Conservation (phyloP, 305 asterid species). For the Fraxinus nigra region DNA sequence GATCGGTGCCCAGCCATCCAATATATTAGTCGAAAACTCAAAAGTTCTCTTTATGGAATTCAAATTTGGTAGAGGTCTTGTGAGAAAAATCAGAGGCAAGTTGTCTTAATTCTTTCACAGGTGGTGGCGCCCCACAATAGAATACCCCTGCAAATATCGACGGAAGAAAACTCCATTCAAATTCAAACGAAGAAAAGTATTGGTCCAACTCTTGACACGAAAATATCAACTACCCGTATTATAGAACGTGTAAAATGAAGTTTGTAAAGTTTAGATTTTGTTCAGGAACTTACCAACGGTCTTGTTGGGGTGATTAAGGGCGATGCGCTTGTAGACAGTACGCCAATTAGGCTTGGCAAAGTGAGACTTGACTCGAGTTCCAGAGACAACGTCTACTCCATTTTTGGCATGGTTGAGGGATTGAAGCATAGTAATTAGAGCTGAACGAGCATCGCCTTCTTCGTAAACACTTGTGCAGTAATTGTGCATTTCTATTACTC, state of each 20-base stretch:
- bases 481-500: constrained; percentile 82
- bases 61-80: constrained; percentile 71
- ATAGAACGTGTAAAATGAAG: background rate
- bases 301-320: constrained; percentile 62
- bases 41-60: constrained; percentile 82
- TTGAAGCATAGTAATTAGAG: constrained; percentile 78
- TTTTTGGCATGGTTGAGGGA: constrained; percentile 76
- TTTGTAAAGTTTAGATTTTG: background rate
- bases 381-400: constrained; percentile 76
- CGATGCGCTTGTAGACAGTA: constrained; percentile 69
- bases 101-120: constrained; percentile 65
- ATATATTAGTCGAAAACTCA: constrained; percentile 27
- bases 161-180: background rate
- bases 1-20: background rate
- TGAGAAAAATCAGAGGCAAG: constrained; percentile 77
- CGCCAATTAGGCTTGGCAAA: constrained; percentile 91
- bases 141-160: constrained; percentile 60
- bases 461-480: constrained; percentile 86
- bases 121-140: constrained; percentile 87
- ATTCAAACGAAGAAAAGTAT: background rate
- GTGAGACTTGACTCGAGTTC: constrained; percentile 78
- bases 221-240: background rate
- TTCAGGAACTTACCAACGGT: constrained; percentile 56
- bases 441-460: constrained; percentile 85
- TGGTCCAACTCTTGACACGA: background rate